These are phyloP conservation scores for Clitopilus passeckerianus DNA, from an alignment of 768 basidiomycete genomes.

Conservation along the genomic window DNA sequence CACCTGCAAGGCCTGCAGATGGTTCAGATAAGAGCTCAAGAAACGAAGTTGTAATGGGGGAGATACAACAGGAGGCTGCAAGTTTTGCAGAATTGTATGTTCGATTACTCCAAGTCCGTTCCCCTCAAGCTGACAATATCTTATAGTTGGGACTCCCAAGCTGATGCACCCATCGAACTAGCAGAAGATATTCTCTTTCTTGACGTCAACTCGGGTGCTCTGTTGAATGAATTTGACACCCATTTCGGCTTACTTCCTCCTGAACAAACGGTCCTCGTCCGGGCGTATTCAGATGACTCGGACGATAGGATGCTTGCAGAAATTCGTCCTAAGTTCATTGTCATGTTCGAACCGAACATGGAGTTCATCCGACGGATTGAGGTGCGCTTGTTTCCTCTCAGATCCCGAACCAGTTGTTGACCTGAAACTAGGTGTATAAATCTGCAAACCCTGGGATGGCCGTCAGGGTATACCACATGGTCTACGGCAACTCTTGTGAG, in stretches of 20 bases:
- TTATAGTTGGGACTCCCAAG: conserved; percentile 32
- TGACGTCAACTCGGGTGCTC: conserved; percentile 31
- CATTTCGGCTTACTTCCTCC: conserved; percentile 77
- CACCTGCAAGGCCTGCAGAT: conserved; percentile 7
- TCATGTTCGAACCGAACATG: conserved; percentile 94
- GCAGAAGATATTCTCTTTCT: conserved; percentile 22
- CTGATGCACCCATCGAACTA: conserved; percentile 14
- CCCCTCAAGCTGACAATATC: not conserved
- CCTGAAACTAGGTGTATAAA: conserved; percentile 65
- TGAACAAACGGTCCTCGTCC: conserved; percentile 78
- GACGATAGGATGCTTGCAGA: conserved; percentile 89
- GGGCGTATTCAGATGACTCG: conserved; percentile 87
- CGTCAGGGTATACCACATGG: conserved; percentile 91
- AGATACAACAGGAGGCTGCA: conserved; percentile 41
- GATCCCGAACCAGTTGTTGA: not conserved
- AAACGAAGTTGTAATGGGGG: conserved; percentile 20
- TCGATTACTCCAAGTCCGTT: not conserved
- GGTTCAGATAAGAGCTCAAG: conserved; percentile 13
- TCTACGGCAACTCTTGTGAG: conserved; percentile 90
- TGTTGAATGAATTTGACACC: conserved; percentile 61
- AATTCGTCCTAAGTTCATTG: conserved; percentile 84
- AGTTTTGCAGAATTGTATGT: conserved; percentile 59
- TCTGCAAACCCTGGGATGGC: conserved; percentile 77
- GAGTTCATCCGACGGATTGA: conserved; percentile 92
- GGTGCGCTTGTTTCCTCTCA: conserved; percentile 34